Conservation (phyloP, 805 yeast genomes). For the Ogataea populi-albae region DNA sequence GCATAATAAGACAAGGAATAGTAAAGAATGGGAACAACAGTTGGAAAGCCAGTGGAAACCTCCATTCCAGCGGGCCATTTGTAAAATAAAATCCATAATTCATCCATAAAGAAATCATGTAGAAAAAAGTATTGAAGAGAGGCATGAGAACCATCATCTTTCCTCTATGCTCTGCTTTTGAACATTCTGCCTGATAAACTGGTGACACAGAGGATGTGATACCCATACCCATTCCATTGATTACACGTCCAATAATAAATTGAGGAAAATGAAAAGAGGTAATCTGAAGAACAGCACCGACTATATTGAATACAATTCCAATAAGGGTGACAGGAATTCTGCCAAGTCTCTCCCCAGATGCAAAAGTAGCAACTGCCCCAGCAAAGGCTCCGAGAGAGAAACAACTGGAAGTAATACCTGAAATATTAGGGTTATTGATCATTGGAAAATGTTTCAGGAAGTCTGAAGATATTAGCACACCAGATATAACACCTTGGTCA, state of each 20-base stretch:
- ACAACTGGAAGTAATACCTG: conserved; percentile 38
- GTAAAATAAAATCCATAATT: conserved; percentile 41
- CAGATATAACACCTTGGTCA: conserved; percentile 49
- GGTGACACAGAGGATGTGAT: conserved; percentile 45
- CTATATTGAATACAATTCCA: conserved; percentile 34
- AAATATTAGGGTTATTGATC: conserved; percentile 40
- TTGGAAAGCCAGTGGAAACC: conserved; percentile 47
- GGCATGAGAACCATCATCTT: conserved; percentile 38
- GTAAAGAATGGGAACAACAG: conserved; percentile 36
- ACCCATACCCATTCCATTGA: conserved; percentile 46
- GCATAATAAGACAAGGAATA: conserved; percentile 6
- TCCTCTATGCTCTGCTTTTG: conserved; percentile 38
- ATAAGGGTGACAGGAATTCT: conserved; percentile 37
- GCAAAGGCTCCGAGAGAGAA: conserved; percentile 39
- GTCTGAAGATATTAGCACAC: conserved; percentile 32
- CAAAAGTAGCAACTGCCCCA: conserved; percentile 31
- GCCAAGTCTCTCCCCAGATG: conserved; percentile 35
- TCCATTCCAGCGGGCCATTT: conserved; percentile 38
- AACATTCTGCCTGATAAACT: conserved; percentile 45
- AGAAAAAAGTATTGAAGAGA: conserved; percentile 38
- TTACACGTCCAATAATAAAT: conserved; percentile 41
- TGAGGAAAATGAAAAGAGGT: conserved; percentile 40
- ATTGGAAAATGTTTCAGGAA: conserved; percentile 14
- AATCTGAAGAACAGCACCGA: conserved; percentile 33
- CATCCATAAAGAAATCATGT: conserved; percentile 43